Percentiles rank a stretch among this genome's conserved stretches.
Conservation (phyloP, 2,329 filamentous ascomycete genomes). For the Neonectria faginata region DNA sequence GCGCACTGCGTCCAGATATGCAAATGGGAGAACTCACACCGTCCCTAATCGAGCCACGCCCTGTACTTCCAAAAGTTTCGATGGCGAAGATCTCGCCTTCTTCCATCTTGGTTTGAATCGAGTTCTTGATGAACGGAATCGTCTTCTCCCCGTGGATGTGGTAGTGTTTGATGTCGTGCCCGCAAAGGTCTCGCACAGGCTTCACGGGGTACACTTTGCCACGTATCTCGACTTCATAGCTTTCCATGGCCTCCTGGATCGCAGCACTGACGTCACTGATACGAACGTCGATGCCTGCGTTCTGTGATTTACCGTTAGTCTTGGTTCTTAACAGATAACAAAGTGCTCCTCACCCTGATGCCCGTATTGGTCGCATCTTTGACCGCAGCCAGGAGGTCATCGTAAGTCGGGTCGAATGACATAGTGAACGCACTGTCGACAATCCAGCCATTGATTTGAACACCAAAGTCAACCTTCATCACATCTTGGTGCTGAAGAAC, state of each 20-base stretch:
- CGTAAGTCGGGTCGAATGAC: constrained; percentile 77
- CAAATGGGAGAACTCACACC: constrained; percentile 65
- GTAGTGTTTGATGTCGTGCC: constrained; percentile 87
- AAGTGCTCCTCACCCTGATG: constrained; percentile 62
- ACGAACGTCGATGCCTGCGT: constrained; percentile 86
- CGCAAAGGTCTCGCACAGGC: constrained; percentile 83
- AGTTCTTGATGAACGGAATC: constrained; percentile 87
- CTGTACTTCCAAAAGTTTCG: constrained; percentile 92
- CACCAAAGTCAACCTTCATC: constrained; percentile 82
- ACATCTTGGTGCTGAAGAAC: constrained; percentile 77
- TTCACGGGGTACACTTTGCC: constrained; percentile 83
- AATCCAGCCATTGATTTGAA: constrained; percentile 80
- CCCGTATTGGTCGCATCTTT: constrained; percentile 85
- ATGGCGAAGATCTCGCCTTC: constrained; percentile 93
- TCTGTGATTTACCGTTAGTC: constrained; percentile 29
- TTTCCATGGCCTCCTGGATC: constrained; percentile 91
- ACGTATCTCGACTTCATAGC: constrained; percentile 84
- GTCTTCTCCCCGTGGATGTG: constrained; percentile 90
- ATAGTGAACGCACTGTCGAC: constrained; percentile 83
- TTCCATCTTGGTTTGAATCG: constrained; percentile 92
- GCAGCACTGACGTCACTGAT: constrained; percentile 83
- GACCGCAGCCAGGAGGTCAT: constrained; percentile 77
- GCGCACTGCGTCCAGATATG: neutral
- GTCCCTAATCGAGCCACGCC: constrained; percentile 82
- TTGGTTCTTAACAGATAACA: neutral